phyloP scores from a whole-genome alignment of 2,329 filamentous ascomycete species.

The Fusarium sp. region DNA sequence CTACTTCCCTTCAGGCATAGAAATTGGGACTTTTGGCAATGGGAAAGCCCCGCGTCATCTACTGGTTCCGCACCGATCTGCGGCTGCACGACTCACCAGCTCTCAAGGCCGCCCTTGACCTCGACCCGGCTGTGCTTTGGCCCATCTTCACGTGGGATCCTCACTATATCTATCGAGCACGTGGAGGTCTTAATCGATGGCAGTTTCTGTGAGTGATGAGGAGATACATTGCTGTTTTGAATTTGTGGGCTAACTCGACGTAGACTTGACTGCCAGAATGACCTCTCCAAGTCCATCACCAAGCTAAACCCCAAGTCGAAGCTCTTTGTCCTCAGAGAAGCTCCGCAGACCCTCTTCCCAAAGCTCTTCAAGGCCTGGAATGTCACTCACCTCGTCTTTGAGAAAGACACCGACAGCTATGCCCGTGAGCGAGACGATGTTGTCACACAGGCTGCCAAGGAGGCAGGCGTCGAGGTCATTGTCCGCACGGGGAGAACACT shows the following conservation, averaged over 20 bases:
- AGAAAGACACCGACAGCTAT: conserved; percentile 83
- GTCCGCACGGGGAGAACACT: conserved; percentile 73
- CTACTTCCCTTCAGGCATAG: not conserved
- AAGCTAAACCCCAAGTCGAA: conserved; percentile 78
- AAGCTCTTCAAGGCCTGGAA: conserved; percentile 81
- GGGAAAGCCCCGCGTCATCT: conserved; percentile 66
- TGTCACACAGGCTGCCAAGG: conserved; percentile 68
- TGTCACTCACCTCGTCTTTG: conserved; percentile 81
- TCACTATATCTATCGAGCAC: conserved; percentile 80
- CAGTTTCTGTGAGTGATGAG: conserved; percentile 68
- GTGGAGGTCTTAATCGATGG: conserved; percentile 80
- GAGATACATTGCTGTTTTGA: not conserved
- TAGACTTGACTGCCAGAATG: conserved; percentile 78
- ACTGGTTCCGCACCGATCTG: conserved; percentile 84
- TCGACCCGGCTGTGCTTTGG: conserved; percentile 76
- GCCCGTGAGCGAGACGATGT: conserved; percentile 71
- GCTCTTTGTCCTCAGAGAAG: conserved; percentile 78
- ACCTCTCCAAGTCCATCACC: conserved; percentile 75
- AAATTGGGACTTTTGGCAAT: conserved; percentile 34
- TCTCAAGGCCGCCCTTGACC: conserved; percentile 76
- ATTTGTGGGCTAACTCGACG: not conserved
- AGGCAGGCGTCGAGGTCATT: conserved; percentile 77
- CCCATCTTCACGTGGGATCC: conserved; percentile 86
- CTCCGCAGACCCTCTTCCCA: conserved; percentile 76
- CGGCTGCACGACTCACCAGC: conserved; percentile 83